Base-by-base conservation (phyloP, 768 basidiomycete species). In the Kwoniella dendrophila region DNA sequence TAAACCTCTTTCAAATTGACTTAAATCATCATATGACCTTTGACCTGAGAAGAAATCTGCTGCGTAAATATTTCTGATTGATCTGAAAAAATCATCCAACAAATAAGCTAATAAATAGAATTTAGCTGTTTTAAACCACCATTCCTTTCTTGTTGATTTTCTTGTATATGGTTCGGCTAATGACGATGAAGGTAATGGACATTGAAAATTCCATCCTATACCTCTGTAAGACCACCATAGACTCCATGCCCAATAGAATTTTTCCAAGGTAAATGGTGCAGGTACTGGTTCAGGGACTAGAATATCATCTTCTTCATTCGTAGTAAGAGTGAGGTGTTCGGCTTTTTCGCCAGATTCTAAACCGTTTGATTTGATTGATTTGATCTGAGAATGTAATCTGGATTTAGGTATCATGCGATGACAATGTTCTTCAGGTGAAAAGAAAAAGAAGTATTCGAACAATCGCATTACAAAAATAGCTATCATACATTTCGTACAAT, bases 221-320 rank as follows among this genome's bases (percentile, higher is more conserved):
- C 74, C 71, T 10, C 74, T 53, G 2, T 53, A 54, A 2, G 71
- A 71, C 59, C 68, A 71, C 44, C 50, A 68, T 10, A 71, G 57
- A 14, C 60, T 60, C 10, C 26, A 33, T 2, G 68, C 62, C 74
- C 74, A 75, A 24, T 53, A 62, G 18, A 75, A 48, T 44, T 75
- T 75, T 12, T 67, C 66, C 27, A 60, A 38, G 0, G 69, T 75
- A 52, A 60, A 64, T 10, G 62, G 69, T 4, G 44, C 54, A 5
- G 73, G 71, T 33, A 75, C 51, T 8, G 67, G 66, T 49, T 75
- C 73, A 10, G 64, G 47, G 22, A 66, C 40, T 16, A 67, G 22
- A 12, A 48, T 57, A 12, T 38, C 56, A 3, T 24, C 26, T 14
- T 56, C 43, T 11, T 45, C 41, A 27, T 29, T 43, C n/a, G 12